Evolutionary conservation across 139 green algal species (phyloP), one percentile per base, ranked within the genome.

Genomic region (Micractinium conductrix): DNA sequence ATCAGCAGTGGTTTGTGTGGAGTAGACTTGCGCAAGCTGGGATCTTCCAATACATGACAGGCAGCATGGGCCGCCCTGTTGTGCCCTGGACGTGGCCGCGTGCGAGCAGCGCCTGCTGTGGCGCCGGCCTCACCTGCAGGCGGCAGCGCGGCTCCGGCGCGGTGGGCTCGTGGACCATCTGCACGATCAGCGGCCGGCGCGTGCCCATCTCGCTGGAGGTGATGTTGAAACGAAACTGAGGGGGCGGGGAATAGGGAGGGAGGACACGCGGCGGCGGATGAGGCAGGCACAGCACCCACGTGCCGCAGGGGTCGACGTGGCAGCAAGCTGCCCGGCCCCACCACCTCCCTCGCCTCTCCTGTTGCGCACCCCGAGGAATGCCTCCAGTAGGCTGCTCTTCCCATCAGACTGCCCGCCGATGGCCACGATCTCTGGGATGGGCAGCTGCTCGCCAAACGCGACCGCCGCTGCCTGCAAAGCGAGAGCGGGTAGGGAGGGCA

Each of bases 351-450:
- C 37, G 1, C 38, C 17, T 21, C 21, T 21, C 21, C 16, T 19
- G 38, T 0, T n/a, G 14, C 89, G 87, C 80, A 97, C 93, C 28
- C 95, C 96, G 0, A 98, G 87, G 78, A 99, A 96, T 0, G 96
- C 96, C 70, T 99, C 96, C 35, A 99, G 87, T 26, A 99, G 89
- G 4, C 89, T 94, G 60, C 85, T 94, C 80, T 99, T 99, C 38
- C 96, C 96, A 87, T 99, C 96, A 4, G 85, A 94, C 87, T 99
- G 96, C 7, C 96, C 96, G 0, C 96, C 96, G 72, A 98, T 94
- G 3, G 93, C 95, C 14, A 98, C 95, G 35, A 98, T 98, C 79
- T 99, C 96, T 10, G 96, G 96, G 37, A 99, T 97, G 2, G 95
- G 92, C 16, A 99, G 87, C 22, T 60, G 76, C 85, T 96, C 93